Base-by-base conservation (phyloP, 345 rosid genomes). In the Populus tremula region DNA sequence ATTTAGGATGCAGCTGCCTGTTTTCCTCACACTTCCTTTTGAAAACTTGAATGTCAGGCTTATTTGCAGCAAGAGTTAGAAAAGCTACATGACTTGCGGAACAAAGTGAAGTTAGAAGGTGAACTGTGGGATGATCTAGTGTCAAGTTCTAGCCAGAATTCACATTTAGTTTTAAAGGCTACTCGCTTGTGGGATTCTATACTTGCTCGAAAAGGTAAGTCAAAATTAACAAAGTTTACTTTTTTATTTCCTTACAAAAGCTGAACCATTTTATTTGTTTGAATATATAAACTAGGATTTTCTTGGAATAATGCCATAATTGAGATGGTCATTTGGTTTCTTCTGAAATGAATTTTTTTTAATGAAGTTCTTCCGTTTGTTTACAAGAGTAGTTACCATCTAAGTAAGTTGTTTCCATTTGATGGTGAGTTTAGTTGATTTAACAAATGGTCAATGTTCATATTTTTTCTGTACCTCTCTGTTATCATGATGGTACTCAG, bases 61-160 rank as follows among this genome's bases (percentile, higher is more conserved):
- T 96, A 92, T 82, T 82, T 96, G 89, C 99, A 96, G 83, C 98
- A 96, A 85, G 99, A 96, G 85, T 87, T 96, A 80, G 99, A 96
- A 80, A 96, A 96, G 83, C 90, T 94, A 41, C 94, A 94, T 70
- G 98, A 96, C 62, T 83, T 94, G 86, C 87, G 98, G 87, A 94
- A 88, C 90, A 96, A 96, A 87, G 97, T 96, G 84, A 96, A 96
- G 87, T 83, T 89, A 88, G 99, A 93, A 85, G 99, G 98, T 79
- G 98, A 96, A 85, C 82, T 86, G 33, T 96, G 99, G 99, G 99
- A 96, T 79, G 97, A 96, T 85, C 97, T 96, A 63, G 97, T 96
- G 45, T 91, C 98, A 72, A 91, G 92, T 82, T 92, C 98, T 56
- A 94, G 96, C 83, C 98, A 92, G 87, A 96, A 93, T 81, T 94